These are phyloP conservation scores for Oryza longistaminata DNA, from an alignment of 176 grass and related monocot species.

Conservation along the genomic window DNA sequence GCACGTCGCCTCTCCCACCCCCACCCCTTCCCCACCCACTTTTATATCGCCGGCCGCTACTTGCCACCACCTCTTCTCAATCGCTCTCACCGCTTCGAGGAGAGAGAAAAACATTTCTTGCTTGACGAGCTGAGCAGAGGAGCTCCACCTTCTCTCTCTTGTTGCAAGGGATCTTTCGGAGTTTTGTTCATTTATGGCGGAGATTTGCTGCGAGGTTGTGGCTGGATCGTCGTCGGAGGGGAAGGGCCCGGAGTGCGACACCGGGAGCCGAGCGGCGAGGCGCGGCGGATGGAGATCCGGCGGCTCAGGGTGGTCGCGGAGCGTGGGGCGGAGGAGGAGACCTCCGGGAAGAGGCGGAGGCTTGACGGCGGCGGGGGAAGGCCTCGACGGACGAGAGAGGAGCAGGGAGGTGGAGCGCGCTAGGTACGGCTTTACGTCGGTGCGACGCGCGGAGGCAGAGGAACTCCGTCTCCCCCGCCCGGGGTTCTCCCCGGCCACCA, in stretches of 20 bases:
- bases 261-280: constrained; percentile 44
- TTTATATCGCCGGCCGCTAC: constrained; percentile 35
- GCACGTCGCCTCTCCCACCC: neutral
- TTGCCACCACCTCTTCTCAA: constrained; percentile 5
- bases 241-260: constrained; percentile 24
- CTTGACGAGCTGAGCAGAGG: neutral
- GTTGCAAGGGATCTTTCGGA: neutral
- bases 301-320: constrained; percentile 47
- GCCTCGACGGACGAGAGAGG: constrained; percentile 10
- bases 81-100: constrained; percentile 7
- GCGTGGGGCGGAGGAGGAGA: neutral
- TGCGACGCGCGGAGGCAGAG: constrained; percentile 83
- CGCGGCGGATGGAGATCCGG: constrained; percentile 61
- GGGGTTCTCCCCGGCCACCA: constrained; percentile 54
- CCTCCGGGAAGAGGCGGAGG: constrained; percentile 39
- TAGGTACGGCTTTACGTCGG: constrained; percentile 56
- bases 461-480: constrained; percentile 62
- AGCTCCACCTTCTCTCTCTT: neutral
- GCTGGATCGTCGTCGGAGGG: constrained; percentile 26
- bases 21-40: neutral
- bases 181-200: constrained; percentile 39
- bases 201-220: constrained; percentile 50
- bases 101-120: neutral
- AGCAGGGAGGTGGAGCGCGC: constrained; percentile 5
- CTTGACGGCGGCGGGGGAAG: neutral